phyloP scores from a whole-genome alignment of 352 stramenopile genomes.

The Globisporangium canariense region DNA sequence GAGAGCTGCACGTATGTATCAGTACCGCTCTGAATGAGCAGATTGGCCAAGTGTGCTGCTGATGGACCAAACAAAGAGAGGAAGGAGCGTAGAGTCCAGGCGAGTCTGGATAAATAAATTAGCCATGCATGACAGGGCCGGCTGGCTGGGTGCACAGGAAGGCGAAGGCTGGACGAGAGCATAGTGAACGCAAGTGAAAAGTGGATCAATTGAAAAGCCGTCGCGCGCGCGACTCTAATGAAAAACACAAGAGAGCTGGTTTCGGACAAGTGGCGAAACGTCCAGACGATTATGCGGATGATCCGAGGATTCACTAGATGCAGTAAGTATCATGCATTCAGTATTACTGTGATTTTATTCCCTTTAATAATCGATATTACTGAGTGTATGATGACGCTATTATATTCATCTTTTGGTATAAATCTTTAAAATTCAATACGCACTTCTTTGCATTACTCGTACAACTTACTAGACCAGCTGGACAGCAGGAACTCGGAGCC shows the following conservation, averaged over 20 bases:
- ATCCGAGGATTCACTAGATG: neutral
- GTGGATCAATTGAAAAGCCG: neutral
- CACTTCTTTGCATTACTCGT: too few relatives aligned
- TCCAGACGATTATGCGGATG: constrained; percentile 1
- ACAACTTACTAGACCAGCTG: neutral
- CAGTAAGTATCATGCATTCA: neutral
- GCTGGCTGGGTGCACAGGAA: neutral
- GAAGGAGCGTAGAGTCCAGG: neutral
- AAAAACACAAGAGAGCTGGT: constrained; percentile 8
- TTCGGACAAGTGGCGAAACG: neutral
- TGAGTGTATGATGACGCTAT: too few relatives aligned
- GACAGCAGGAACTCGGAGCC: neutral
- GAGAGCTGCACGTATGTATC: neutral
- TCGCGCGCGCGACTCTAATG: neutral
- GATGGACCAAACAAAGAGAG: neutral
- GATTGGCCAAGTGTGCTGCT: neutral
- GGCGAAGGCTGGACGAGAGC: neutral
- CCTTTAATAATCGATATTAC: neutral
- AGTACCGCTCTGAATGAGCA: neutral
- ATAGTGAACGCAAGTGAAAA: constrained; percentile 6
- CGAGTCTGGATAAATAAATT: neutral
- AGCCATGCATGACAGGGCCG: neutral
- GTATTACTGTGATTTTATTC: neutral
- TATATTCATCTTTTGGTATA: too few relatives aligned
- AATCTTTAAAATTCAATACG: too few relatives aligned